Conservation (phyloP, 2,329 filamentous ascomycete species). For the Phaeosphaeria sp. region DNA sequence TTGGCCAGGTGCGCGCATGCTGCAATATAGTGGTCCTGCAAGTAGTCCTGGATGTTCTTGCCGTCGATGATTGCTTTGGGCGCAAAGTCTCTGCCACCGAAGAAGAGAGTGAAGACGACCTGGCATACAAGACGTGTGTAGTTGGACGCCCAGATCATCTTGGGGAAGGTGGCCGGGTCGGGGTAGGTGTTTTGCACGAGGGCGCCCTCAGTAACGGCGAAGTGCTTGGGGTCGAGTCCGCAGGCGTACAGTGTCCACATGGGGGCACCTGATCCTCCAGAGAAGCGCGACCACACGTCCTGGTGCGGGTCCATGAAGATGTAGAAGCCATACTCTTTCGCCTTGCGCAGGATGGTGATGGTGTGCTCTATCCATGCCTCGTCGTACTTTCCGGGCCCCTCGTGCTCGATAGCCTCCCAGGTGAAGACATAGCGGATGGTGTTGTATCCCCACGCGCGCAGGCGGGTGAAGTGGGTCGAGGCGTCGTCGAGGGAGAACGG, state of each 20-base stretch:
- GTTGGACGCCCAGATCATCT: conserved; percentile 99
- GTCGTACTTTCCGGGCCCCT: conserved; percentile 89
- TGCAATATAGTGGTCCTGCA: conserved; percentile 83
- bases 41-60: conserved; percentile 93
- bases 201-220: conserved; percentile 86
- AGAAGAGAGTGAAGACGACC: conserved; percentile 94
- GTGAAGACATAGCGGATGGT: conserved; percentile 96
- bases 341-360: conserved; percentile 80
- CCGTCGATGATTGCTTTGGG: conserved; percentile 96
- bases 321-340: conserved; percentile 91
- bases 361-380: conserved; percentile 93
- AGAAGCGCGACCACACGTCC: conserved; percentile 98
- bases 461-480: conserved; percentile 80
- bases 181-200: conserved; percentile 94
- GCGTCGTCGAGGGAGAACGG: conserved; percentile 87
- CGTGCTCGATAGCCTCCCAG: conserved; percentile 97
- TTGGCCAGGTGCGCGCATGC: conserved; percentile 82
- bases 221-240: conserved; percentile 84
- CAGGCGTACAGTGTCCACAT: conserved; percentile 98
- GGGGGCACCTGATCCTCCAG: conserved; percentile 91
- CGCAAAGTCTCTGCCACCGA: conserved; percentile 87
- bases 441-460: conserved; percentile 93
- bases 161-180: conserved; percentile 84
- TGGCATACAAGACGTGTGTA: conserved; percentile 87
- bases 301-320: conserved; percentile 99